Base-by-base conservation (phyloP, 2,329 filamentous ascomycete species). In the Catunica adiposa region DNA sequence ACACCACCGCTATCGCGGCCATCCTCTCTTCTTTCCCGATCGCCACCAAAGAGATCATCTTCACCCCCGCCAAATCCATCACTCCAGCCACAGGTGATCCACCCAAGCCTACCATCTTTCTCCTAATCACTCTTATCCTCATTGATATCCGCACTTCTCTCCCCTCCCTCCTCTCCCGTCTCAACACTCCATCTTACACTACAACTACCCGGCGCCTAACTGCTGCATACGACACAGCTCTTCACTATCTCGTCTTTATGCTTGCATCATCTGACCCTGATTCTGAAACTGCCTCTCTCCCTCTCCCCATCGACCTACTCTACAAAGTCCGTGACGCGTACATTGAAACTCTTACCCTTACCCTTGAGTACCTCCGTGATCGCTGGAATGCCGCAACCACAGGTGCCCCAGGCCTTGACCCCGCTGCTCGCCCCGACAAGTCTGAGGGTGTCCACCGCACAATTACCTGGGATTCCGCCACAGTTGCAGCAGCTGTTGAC, bases 371-470 rank as follows among this genome's bases (percentile, higher is more conserved):
- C 63, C 71, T 86, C 1, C 75, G 81, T 42, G 83, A 86, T 62
- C 70, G 82, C n/a, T 85, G 79, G 78, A 82, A 86, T 62, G 78
- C 78, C 3, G 76, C 77, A 1, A 69, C 78, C n/a, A 76, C 79
- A 2, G 81, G 80, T 9, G 76, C 77, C 5, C 73, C 76, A 64
- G 80, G 80, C 2, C 64, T 84, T 5, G 77, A 84, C 62, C 76
- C 75, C 1, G 73, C 76, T 8, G 77, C 78, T 3, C 73, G 78
- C 34, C 59, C 63, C 1, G 69, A 67, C 11, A 67, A 66, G 1
- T 66, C 72, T 14, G 67, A 73, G 40, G 75, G 75, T 1, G 70
- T 66, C 15, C 68, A 68, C 25, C 67, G 71, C 26, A 74, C 74
- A 0, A 66, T 83, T 14, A 70, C 75, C 0, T 84, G 80, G 80